phyloP scores from a whole-genome alignment of 352 stramenopile genomes.

The Phytophthora kernoviae region DNA sequence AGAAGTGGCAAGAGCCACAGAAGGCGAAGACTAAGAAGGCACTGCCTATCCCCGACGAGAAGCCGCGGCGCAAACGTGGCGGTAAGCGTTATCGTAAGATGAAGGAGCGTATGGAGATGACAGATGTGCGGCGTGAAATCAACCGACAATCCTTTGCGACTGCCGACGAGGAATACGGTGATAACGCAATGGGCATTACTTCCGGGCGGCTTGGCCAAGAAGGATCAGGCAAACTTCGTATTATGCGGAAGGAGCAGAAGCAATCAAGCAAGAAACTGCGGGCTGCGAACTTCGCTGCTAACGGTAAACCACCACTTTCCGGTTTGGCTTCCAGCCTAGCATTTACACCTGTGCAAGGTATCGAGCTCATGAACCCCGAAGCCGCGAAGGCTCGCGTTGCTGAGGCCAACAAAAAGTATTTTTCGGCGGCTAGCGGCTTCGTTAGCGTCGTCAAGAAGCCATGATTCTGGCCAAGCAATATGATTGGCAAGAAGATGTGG shows the following conservation, averaged over 20 bases:
- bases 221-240: conserved; percentile 88
- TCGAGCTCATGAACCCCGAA: conserved; percentile 98
- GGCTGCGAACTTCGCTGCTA: conserved; percentile 83
- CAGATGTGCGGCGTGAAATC: conserved; percentile 96
- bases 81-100: conserved; percentile 95
- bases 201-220: conserved; percentile 91
- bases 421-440: conserved; percentile 95
- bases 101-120: conserved; percentile 98
- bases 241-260: conserved; percentile 91
- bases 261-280: conserved; percentile 93
- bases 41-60: conserved; percentile 95
- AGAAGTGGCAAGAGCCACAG: conserved; percentile 97
- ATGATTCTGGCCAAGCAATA: conserved; percentile 18
- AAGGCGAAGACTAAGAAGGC: conserved; percentile 97
- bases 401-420: conserved; percentile 98
- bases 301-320: conserved; percentile 63
- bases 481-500: too few species aligned
- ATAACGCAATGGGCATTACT: conserved; percentile 98
- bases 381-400: conserved; percentile 91
- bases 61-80: conserved; percentile 94
- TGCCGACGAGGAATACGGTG: conserved; percentile 95
- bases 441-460: conserved; percentile 92
- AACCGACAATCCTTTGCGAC: conserved; percentile 96
- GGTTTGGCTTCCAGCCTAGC: conserved; percentile 96
- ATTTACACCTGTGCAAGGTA: conserved; percentile 96